phyloP scores from a whole-genome alignment of 192 early-diverging fungal species.

The Coemansia sp. region DNA sequence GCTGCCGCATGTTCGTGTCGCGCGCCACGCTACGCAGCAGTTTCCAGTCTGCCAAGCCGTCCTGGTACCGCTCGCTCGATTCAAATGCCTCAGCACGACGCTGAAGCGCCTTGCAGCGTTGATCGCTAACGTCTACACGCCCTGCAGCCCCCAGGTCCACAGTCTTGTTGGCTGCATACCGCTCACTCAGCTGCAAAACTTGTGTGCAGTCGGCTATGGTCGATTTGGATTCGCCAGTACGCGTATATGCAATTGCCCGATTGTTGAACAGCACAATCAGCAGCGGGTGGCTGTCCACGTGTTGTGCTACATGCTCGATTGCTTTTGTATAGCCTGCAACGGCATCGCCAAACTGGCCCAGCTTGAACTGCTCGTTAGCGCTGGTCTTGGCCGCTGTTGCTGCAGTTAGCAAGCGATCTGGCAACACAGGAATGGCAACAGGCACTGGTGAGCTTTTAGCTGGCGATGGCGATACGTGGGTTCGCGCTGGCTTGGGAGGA shows the following conservation, averaged over 20 bases:
- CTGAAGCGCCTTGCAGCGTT: conserved; percentile 72
- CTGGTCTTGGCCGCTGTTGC: conserved; percentile 48
- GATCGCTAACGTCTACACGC: conserved; percentile 46
- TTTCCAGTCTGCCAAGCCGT: conserved; percentile 64
- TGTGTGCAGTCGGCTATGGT: conserved; percentile 66
- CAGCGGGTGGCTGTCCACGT: conserved; percentile 58
- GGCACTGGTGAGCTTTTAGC: neutral
- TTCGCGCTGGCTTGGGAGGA: too few relatives aligned
- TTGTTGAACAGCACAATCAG: conserved; percentile 76
- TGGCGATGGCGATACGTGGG: neutral
- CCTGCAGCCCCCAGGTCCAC: conserved; percentile 26
- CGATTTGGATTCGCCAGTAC: conserved; percentile 78
- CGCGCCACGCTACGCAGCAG: conserved; percentile 34
- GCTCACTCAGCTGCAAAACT: conserved; percentile 37
- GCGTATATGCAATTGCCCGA: conserved; percentile 74
- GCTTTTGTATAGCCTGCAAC: conserved; percentile 68
- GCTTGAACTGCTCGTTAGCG: conserved; percentile 84
- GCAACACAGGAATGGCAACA: conserved; percentile 17
- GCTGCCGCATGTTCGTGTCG: conserved; percentile 27
- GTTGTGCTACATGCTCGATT: conserved; percentile 56
- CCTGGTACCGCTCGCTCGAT: conserved; percentile 73
- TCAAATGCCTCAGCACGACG: conserved; percentile 80
- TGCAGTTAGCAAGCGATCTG: conserved; percentile 14
- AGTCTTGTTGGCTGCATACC: conserved; percentile 31
- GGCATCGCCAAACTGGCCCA: conserved; percentile 86